These are phyloP conservation scores for Parastagonospora nodorum DNA, from an alignment of 2,329 filamentous ascomycete species.

Conservation along the genomic window DNA sequence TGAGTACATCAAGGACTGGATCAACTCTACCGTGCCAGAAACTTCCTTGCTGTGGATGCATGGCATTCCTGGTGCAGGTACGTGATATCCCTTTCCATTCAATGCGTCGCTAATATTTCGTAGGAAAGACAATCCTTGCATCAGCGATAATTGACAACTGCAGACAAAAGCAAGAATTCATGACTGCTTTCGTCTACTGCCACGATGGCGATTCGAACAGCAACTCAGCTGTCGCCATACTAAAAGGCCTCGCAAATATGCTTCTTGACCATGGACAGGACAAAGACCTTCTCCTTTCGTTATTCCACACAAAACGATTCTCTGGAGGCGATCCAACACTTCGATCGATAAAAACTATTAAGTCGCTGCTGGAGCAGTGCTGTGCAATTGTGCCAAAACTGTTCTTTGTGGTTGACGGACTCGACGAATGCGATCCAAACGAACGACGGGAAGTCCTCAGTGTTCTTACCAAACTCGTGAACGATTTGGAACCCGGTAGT, in stretches of 20 bases:
- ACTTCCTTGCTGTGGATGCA: slow-evolving; percentile 8
- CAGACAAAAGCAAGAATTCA: slow-evolving; percentile 2
- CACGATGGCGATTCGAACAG: slow-evolving; percentile 18
- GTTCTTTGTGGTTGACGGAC: slow-evolving; percentile 31
- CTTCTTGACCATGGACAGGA: slow-evolving; percentile 15
- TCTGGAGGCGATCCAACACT: slow-evolving; percentile 24
- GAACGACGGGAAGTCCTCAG: slow-evolving; percentile 29
- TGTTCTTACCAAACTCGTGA: slow-evolving; percentile 13
- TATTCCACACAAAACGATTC: slow-evolving; percentile 11
- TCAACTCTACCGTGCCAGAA: slow-evolving; percentile 7
- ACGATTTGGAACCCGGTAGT: slow-evolving; percentile 22
- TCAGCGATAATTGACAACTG: slow-evolving; percentile 31
- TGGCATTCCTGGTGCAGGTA: slow-evolving; percentile 34
- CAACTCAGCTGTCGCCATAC: slow-evolving; percentile 17
- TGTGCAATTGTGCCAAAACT: slow-evolving; percentile 19
- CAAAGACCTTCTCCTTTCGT: slow-evolving; percentile 16
- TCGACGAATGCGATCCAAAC: slow-evolving; percentile 24
- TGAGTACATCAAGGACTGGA: slow-evolving; percentile 25
- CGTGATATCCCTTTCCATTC: neutral
- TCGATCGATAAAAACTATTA: slow-evolving; percentile 14
- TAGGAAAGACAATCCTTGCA: slow-evolving; percentile 35
- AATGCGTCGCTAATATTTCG: neutral
- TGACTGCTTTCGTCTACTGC: slow-evolving; percentile 31
- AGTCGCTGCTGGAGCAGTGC: slow-evolving; percentile 25
- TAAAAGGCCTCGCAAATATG: slow-evolving; percentile 24